Evolutionary conservation across 768 basidiomycete genomes (phyloP).

Genomic region (Leccinum longicurvipes): DNA sequence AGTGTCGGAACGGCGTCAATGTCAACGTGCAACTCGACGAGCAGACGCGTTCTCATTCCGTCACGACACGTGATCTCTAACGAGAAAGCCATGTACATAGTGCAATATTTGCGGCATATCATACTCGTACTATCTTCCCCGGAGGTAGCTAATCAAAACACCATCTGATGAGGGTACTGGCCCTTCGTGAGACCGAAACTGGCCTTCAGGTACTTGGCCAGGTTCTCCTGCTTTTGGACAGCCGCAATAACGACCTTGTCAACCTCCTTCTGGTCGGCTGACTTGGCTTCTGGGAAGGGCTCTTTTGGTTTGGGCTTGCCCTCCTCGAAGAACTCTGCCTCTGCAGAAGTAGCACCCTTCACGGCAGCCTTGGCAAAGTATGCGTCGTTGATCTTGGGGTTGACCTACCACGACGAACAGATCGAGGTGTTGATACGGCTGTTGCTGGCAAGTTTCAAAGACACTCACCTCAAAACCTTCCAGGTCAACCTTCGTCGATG

Average conservation of each 20-base stretch:
- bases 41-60: background rate
- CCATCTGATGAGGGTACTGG: conserved; percentile 93
- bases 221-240: conserved; percentile 86
- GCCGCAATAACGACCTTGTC: conserved; percentile 78
- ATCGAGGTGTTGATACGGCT: background rate
- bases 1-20: background rate
- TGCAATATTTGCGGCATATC: conserved; percentile 1
- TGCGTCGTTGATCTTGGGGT: conserved; percentile 88
- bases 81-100: conserved; percentile 19
- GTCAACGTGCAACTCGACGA: background rate
- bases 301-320: conserved; percentile 91
- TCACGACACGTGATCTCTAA: conserved; percentile 12
- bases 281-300: conserved; percentile 80
- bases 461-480: conserved; percentile 64
- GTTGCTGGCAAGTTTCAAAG: background rate
- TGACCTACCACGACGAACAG: conserved; percentile 48
- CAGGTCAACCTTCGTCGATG: conserved; percentile 90
- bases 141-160: conserved; percentile 63
- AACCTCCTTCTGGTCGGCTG: conserved; percentile 85
- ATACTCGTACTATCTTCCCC: too few species aligned
- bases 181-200: conserved; percentile 95
- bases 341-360: conserved; percentile 75
- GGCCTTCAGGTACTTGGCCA: conserved; percentile 90
- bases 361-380: conserved; percentile 84
- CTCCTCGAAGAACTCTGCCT: conserved; percentile 95